These are phyloP conservation scores for Peronospora destructor DNA, from an alignment of 352 stramenopile genomes.

Conservation along the genomic window DNA sequence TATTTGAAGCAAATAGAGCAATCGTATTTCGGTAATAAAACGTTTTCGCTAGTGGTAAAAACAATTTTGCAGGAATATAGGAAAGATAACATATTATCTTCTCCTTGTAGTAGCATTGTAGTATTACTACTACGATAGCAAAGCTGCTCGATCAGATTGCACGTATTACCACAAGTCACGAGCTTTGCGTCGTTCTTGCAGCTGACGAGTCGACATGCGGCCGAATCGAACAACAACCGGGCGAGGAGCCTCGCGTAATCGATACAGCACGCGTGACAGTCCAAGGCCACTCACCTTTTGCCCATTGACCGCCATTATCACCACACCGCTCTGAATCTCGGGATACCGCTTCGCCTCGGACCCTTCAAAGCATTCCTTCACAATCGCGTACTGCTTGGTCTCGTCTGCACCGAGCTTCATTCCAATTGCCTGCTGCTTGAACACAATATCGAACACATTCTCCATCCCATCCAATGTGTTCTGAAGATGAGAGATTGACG, in stretches of 20 bases:
- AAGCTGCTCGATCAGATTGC: no score
- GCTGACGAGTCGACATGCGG: conserved; percentile 37
- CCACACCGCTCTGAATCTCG: conserved; percentile 75
- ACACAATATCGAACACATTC: conserved; percentile 80
- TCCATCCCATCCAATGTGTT: conserved; percentile 58
- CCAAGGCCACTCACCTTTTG: conserved; percentile 66
- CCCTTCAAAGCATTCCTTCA: conserved; percentile 78
- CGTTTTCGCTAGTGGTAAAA: no score
- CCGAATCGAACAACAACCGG: conserved; percentile 80
- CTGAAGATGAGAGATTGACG: conserved; percentile 17
- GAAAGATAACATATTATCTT: no score
- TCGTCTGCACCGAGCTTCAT: conserved; percentile 77
- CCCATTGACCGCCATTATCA: conserved; percentile 76
- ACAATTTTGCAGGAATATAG: no score
- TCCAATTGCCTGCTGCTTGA: conserved; percentile 79
- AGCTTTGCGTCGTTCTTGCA: conserved; percentile 32
- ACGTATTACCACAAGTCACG: conserved; percentile 17
- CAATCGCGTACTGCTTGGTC: conserved; percentile 60
- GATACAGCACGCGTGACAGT: conserved; percentile 67
- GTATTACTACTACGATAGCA: no score
- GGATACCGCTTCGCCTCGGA: conserved; percentile 66
- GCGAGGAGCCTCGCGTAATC: conserved; percentile 66
- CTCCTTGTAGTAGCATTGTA: no score
- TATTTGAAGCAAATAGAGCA: no score
- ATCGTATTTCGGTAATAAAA: no score